A percentile compares a stretch with the other conserved stretches of the same genome.
Conservation (phyloP, 2,329 filamentous ascomycete species). For the Exophiala alcalophila region DNA sequence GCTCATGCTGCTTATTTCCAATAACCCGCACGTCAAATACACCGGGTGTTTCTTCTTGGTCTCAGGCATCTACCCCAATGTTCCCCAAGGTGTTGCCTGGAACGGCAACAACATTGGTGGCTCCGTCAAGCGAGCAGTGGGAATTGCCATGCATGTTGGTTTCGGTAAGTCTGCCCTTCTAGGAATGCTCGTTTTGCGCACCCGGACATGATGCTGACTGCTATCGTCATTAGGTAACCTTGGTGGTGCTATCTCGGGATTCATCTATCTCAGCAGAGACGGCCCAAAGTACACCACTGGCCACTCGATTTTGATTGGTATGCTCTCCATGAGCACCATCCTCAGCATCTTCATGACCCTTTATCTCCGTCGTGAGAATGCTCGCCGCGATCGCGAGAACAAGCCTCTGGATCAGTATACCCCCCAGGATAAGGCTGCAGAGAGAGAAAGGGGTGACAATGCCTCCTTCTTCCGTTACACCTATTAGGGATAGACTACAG, state of each 20-base stretch:
- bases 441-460: slow-evolving; percentile 24
- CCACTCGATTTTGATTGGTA: slow-evolving; percentile 68
- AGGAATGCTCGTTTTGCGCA: slow-evolving; percentile 32
- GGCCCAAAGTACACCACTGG: slow-evolving; percentile 60
- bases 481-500: too few species aligned
- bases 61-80: slow-evolving; percentile 81
- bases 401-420: slow-evolving; percentile 17
- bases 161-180: slow-evolving; percentile 92
- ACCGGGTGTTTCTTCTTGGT: slow-evolving; percentile 80
- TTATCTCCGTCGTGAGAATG: slow-evolving; percentile 27
- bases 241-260: slow-evolving; percentile 41
- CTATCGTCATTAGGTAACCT: slow-evolving; percentile 42
- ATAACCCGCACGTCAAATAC: slow-evolving; percentile 68
- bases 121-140: slow-evolving; percentile 88
- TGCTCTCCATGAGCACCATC: slow-evolving; percentile 67
- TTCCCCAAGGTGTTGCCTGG: slow-evolving; percentile 86
- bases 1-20: slow-evolving; percentile 65
- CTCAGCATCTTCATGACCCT: slow-evolving; percentile 48
- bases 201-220: background rate
- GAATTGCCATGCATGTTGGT: slow-evolving; percentile 81
- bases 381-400: slow-evolving; percentile 20
- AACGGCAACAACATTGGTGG: slow-evolving; percentile 81
- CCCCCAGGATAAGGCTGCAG: slow-evolving; percentile 16
- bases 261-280: slow-evolving; percentile 66
- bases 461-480: slow-evolving; percentile 28